Evolutionary conservation across 257 asterid genomes (phyloP), one percentile per base, ranked within the genome.

Genomic region (Mitragyna speciosa): DNA sequence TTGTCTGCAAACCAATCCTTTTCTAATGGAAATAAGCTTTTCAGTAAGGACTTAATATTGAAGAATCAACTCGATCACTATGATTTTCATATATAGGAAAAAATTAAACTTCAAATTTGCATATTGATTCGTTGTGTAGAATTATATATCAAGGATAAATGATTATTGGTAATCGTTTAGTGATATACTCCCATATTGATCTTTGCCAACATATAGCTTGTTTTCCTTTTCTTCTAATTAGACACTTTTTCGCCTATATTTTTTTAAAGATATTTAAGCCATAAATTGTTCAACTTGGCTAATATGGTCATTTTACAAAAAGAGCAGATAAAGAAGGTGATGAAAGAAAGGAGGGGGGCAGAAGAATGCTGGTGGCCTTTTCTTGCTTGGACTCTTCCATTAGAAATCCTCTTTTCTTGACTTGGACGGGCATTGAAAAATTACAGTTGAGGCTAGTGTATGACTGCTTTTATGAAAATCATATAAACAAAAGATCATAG

Each of bases 361-460:
- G 71, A 80, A 54, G 72, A 72, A 69, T 76, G 85, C 76, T 43
- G 79, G 59, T 81, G 84, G 78, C 84, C 58, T 76, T 85, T 79
- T 79, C 66, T 76, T 41, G 77, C 33, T 85, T 86, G 89, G 82
- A 78, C 68, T 83, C 72, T 86, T 82, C 76, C 80, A 78, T 70
- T 69, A 77, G 88, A 83, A 76, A 82, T 74, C 72, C 49, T n/a
- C n/a, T n/a, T n/a, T n/a, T n/a, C n/a, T n/a, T n/a, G n/a, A n/a
- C n/a, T n/a, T n/a, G n/a, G n/a, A 78, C 63, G 45, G 74, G 80
- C 82, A 70, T 47, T 69, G 78, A 80, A 83, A 89, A 83, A 84
- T 81, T 63, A 79, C 86, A 75, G 76, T 41, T 66, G 79, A 56
- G 68, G 63, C 22, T 33, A 14, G 39, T 19, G 49, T 48, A 75